These are phyloP conservation scores for Sporisorium iseilematis-ciliati DNA, from an alignment of 1,284 basidiomycete species.

Conservation along the genomic window DNA sequence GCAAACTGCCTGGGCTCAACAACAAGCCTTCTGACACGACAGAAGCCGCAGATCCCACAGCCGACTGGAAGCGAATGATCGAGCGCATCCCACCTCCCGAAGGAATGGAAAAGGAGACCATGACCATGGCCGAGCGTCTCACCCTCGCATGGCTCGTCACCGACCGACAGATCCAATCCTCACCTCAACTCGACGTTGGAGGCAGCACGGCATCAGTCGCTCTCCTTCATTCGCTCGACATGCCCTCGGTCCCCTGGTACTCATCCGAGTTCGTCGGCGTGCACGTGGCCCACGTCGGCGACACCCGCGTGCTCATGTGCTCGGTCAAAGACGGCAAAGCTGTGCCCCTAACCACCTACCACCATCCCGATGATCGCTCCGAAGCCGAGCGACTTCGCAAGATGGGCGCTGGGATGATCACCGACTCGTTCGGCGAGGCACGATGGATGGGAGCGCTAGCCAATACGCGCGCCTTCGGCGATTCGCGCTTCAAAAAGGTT, in stretches of 20 bases:
- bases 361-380: constrained; percentile 88
- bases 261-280: constrained; percentile 65
- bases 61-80: constrained; percentile 35
- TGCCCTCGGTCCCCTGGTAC: constrained; percentile 74
- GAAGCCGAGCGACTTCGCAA: constrained; percentile 86
- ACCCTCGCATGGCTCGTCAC: constrained; percentile 66
- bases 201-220: constrained; percentile 93
- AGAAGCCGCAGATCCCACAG: not conserved
- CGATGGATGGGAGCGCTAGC: constrained; percentile 96
- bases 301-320: constrained; percentile 85
- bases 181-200: constrained; percentile 61
- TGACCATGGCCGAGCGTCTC: constrained; percentile 65
- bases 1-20: constrained; percentile 11
- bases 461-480: constrained; percentile 94
- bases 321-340: constrained; percentile 79
- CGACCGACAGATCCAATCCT: constrained; percentile 63
- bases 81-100: constrained; percentile 53
- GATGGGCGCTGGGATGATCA: constrained; percentile 88
- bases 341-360: constrained; percentile 76
- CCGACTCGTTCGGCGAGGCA: constrained; percentile 94
- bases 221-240: constrained; percentile 84
- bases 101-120: constrained; percentile 41
- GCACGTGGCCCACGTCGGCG: constrained; percentile 90
- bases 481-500: constrained; percentile 83
- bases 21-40: not conserved